Evolutionary conservation across 192 early-diverging fungal genomes (phyloP), one percentile per base, ranked within the genome.

Genomic region (Coemansia asiatica): DNA sequence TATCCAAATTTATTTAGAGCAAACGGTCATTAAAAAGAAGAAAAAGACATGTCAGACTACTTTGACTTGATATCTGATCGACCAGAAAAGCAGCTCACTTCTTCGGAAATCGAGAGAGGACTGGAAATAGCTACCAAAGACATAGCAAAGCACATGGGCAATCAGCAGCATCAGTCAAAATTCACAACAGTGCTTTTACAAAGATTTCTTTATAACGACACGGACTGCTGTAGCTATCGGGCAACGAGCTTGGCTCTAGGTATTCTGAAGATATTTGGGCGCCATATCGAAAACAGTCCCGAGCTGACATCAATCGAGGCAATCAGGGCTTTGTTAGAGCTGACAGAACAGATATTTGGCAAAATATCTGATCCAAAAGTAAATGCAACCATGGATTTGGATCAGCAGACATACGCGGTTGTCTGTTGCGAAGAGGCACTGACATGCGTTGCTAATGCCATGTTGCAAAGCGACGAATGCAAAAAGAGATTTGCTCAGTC

Each of bases 381-480:
- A 19, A 55, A 50, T 40, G 19, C 12, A 15, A 0, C 0, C 10
- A 28, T 13, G 10, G 38, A 27, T 16, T 4, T 40, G n/a, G 15
- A 19, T 36, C 35, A 59, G 7, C 4, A 38, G 9, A 27, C 36
- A 13, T 29, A 69, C 38, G 26, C 27, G 12, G 29, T 55, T 6
- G 49, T 65, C 9, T 31, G 60, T 9, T 79, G 76, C 51, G 69
- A 72, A 8, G 77, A 79, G 23, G 68, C 77, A 1, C 65, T 79
- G 53, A 74, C 77, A 1, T 79, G 77, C 46, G 65, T 79, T 49
- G 77, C 77, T 18, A 79, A 79, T 26, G 68, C 77, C 26, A 74
- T 79, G 77, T 58, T 79, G 40, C 50, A 74, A 28, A 53, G 69
- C 28, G 61, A 71, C 12, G 55, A 50, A 4, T 68, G 68, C 68